Evolutionary conservation across 495 filamentous ascomycete species (phyloP), one percentile per base, ranked within the genome.

Genomic region (Penicillium herquei): DNA sequence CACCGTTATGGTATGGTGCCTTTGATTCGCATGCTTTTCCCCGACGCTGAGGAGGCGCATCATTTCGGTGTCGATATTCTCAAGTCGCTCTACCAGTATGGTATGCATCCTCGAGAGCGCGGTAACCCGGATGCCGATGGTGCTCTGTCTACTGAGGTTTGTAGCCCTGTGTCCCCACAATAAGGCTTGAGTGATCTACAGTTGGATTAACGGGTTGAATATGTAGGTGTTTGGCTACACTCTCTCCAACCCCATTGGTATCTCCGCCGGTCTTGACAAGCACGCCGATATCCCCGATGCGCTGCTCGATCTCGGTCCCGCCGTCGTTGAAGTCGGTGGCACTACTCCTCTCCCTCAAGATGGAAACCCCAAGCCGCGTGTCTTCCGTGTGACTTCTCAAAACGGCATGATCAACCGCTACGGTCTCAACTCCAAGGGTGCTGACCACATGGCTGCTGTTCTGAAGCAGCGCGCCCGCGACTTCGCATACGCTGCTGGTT

Each of bases 181-280:
- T 14, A 3, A 34, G 17, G 34, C 37, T 35, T n/a, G 17, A 32
- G 31, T 34, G 33, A 41, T 21, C 4, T 46, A 30, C 11, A 14
- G 16, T 35, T 26, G 18, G 6, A 39, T 59, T 64, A 37, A 64
- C 33, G 18, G 12, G 13, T 12, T 44, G 16, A 17, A 11, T 47
- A 6, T 14, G 17, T 55, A 83, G 70, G 83, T 98, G 16, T 98
- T 96, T 66, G 92, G 90, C 13, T 82, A 88, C 49, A 80, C 71
- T 10, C 78, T 98, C 31, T 74, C 79, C 52, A 96, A 96, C 68
- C 94, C 94, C 0, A 85, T 98, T 55, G 95, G 85, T 44, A 96
- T 91, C 45, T 95, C 92, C 7, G 95, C 90, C 8, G 94, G 94
- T 34, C 82, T 98, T 13, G 94, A 98, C 76, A 98, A 98, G 73